Evolutionary conservation across 2,329 filamentous ascomycete species (phyloP).

Genomic region (Aspergillus awamori): DNA sequence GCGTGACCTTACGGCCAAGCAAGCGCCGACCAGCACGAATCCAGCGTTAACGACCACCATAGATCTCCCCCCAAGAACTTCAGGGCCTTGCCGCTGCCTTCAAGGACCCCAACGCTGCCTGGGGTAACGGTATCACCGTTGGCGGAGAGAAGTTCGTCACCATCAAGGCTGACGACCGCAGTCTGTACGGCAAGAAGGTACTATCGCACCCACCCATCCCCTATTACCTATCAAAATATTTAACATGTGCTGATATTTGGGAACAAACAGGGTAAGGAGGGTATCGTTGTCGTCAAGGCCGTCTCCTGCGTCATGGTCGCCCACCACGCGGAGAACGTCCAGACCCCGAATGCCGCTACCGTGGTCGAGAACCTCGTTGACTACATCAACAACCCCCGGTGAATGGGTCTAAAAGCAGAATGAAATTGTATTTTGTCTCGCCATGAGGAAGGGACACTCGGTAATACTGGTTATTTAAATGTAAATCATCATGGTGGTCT

Average conservation of each 20-base stretch:
- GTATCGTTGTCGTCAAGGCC: slow-evolving; percentile 82
- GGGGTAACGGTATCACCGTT: slow-evolving; percentile 72
- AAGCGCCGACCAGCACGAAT: not conserved
- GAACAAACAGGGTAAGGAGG: slow-evolving; percentile 68
- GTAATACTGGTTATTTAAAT: slow-evolving; percentile 18
- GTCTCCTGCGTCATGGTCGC: slow-evolving; percentile 84
- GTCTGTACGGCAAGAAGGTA: slow-evolving; percentile 86
- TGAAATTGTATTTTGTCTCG: slow-evolving; percentile 17
- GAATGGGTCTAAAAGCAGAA: slow-evolving; percentile 55
- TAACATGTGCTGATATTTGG: slow-evolving; percentile 9
- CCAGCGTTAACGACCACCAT: slow-evolving; percentile 12
- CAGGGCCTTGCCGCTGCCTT: slow-evolving; percentile 55
- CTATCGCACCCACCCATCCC: slow-evolving; percentile 25
- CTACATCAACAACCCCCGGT: slow-evolving; percentile 72
- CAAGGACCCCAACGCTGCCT: slow-evolving; percentile 52
- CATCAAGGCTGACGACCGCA: slow-evolving; percentile 73
- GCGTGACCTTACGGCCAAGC: not conserved
- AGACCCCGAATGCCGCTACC: slow-evolving; percentile 74
- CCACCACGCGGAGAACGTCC: slow-evolving; percentile 75
- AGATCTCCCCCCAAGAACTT: slow-evolving; percentile 60
- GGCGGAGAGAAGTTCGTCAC: slow-evolving; percentile 77
- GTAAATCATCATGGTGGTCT: slow-evolving; percentile 22
- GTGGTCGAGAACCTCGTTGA: slow-evolving; percentile 83
- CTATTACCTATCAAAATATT: not conserved
- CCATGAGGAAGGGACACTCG: slow-evolving; percentile 15